phyloP scores from a whole-genome alignment of 441 rosid genomes.

The Breynia disticha region DNA sequence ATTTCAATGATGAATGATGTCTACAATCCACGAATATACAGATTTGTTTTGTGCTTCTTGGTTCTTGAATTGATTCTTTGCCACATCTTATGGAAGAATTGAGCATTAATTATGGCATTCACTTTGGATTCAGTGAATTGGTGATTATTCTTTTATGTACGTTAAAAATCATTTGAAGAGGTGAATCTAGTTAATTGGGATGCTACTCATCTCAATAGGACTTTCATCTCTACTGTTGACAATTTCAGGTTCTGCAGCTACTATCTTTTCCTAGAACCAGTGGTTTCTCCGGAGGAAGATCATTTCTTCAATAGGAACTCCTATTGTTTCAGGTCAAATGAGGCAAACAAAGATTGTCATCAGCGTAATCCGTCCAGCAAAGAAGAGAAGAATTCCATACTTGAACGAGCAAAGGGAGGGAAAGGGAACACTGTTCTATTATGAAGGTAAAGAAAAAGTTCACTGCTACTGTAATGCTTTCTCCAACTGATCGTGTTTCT shows the following conservation, averaged over 20 bases:
- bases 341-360: slow-evolving; percentile 68
- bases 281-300: slow-evolving; percentile 68
- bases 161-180: no score
- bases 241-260: slow-evolving; percentile 27
- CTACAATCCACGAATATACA: no score
- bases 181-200: neutral
- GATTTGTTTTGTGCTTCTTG: no score
- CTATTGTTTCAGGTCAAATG: slow-evolving; percentile 78
- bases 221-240: slow-evolving; percentile 13
- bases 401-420: slow-evolving; percentile 64
- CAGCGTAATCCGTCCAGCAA: slow-evolving; percentile 59
- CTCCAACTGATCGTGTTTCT: slow-evolving; percentile 82
- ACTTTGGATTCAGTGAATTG: no score
- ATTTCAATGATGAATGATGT: no score
- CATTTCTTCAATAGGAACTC: slow-evolving; percentile 89
- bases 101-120: no score
- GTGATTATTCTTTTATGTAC: no score
- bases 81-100: no score
- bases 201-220: slow-evolving; percentile 8
- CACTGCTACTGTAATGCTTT: slow-evolving; percentile 78
- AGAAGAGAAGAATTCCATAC: slow-evolving; percentile 81
- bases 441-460: slow-evolving; percentile 73
- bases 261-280: slow-evolving; percentile 77
- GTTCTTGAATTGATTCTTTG: no score
- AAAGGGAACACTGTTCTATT: slow-evolving; percentile 61